Percentiles rank a stretch among this genome's conserved stretches.
Conservation (phyloP, 495 filamentous ascomycete species). For the Arthonia radiata region DNA sequence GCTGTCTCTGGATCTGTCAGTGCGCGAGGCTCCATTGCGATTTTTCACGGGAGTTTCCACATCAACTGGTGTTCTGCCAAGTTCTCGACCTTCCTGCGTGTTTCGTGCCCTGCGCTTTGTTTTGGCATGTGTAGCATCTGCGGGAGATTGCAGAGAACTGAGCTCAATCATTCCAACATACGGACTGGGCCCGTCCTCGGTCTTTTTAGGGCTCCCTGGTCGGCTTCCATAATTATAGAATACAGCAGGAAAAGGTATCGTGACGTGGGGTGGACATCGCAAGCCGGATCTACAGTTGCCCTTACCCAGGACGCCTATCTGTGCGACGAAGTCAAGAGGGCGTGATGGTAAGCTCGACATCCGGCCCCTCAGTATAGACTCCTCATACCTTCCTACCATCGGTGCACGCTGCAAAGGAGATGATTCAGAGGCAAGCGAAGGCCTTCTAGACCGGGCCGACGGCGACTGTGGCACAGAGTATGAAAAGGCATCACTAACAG, state of each 20-base stretch:
- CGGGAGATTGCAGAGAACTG: slow-evolving; percentile 2
- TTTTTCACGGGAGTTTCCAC: no score
- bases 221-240: slow-evolving; percentile 76
- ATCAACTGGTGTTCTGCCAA: no score
- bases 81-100: slow-evolving; percentile 8
- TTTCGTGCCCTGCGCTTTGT: slow-evolving; percentile 15
- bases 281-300: slow-evolving; percentile 73
- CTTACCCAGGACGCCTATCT: slow-evolving; percentile 80
- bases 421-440: slow-evolving; percentile 48
- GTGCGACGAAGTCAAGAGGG: slow-evolving; percentile 77
- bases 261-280: slow-evolving; percentile 75
- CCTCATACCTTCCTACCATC: slow-evolving; percentile 95
- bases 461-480: slow-evolving; percentile 27
- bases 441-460: slow-evolving; percentile 32
- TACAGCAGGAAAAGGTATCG: slow-evolving; percentile 81
- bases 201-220: slow-evolving; percentile 27
- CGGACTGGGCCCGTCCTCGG: slow-evolving; percentile 37
- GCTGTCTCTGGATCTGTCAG: slow-evolving; percentile 56
- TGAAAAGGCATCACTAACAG: no score
- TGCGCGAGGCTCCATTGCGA: slow-evolving; percentile 41
- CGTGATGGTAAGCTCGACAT: slow-evolving; percentile 96
- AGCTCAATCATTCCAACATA: slow-evolving; percentile 91
- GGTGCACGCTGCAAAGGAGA: slow-evolving; percentile 67
- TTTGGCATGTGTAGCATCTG: slow-evolving; percentile 5
- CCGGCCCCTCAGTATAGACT: slow-evolving; percentile 77